phyloP scores from a whole-genome alignment of 1,284 basidiomycete genomes.

The Ustilago xerochloae region DNA sequence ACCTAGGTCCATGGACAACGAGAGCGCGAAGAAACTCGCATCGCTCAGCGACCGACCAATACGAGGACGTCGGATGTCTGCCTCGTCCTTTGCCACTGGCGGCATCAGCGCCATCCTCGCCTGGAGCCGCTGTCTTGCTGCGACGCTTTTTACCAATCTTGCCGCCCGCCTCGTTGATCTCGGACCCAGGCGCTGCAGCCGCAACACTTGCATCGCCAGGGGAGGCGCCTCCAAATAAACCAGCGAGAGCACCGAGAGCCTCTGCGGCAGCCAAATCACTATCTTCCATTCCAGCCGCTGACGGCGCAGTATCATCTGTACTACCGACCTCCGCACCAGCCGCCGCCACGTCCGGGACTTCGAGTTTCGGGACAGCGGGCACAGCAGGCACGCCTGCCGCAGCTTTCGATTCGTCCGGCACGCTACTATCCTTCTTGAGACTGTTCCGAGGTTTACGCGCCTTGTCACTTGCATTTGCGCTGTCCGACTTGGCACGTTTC shows the following conservation, averaged over 20 bases:
- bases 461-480: constrained; percentile 28
- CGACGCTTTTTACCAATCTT: constrained; percentile 41
- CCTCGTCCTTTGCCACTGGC: constrained; percentile 43
- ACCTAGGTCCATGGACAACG: constrained; percentile 78
- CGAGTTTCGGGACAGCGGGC: not conserved
- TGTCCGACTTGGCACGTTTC: constrained; percentile 49
- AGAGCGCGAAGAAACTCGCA: constrained; percentile 76
- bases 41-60: constrained; percentile 73
- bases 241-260: constrained; percentile 67
- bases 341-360: not conserved
- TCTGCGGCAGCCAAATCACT: constrained; percentile 69
- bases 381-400: not conserved
- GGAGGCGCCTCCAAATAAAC: constrained; percentile 31
- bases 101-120: constrained; percentile 27
- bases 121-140: constrained; percentile 27
- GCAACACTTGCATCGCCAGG: constrained; percentile 4
- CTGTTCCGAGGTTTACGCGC: constrained; percentile 21
- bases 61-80: constrained; percentile 68
- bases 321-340: not conserved
- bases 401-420: constrained; percentile 11
- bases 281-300: constrained; percentile 47
- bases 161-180: not conserved
- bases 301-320: not conserved
- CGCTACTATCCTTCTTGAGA: constrained; percentile 22
- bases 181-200: constrained; percentile 1